Base-by-base conservation (phyloP, 202 grass and related monocot genomes). In the Digitaria exilis region DNA sequence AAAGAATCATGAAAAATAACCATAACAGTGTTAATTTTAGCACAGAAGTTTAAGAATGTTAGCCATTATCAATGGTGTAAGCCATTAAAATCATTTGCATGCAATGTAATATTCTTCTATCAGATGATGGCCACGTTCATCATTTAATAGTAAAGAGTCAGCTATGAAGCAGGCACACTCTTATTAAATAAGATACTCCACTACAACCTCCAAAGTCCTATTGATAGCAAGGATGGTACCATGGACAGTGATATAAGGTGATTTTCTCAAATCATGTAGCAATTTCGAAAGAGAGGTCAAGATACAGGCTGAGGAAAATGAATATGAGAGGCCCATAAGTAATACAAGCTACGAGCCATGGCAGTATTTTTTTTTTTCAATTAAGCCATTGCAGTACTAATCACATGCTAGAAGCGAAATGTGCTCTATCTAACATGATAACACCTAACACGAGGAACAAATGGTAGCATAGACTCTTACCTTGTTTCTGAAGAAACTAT, bases 381-480 rank as follows among this genome's bases (percentile, higher is more conserved):
- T 5, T 18, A 49, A 32, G 14, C 28, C 21, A n/a, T 24, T 25
- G 26, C 26, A 61, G 30, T 51, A 73, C 21, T 83, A 57, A 67
- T 67, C 52, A 67, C 62, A 57, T 3, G 30, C 22, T 68, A 70
- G 15, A 13, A 39, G 51, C 49, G 31, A 76, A 43, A 16, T 42
- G 19, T 46, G 50, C 4, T 45, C 30, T 4, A 63, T 25, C 25
- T 76, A 84, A 57, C 2, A 14, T 9, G 39, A 22, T 52, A 34
- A 34, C 3, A 19, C 49, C 26, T 68, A 56, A 46, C 15, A 67
- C 49, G 25, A 58, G 17, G 72, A 32, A 65, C 21, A n/a, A 32
- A 58, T 57, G 49, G 24, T 56, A 82, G 19, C 35, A 52, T 43
- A 43, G 45, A 83, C 19, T 48, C 48, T 68, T 35, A 84, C 28